Evolutionary conservation across 2,329 filamentous ascomycete species (phyloP).

Genomic region (Diaporthe helianthi): DNA sequence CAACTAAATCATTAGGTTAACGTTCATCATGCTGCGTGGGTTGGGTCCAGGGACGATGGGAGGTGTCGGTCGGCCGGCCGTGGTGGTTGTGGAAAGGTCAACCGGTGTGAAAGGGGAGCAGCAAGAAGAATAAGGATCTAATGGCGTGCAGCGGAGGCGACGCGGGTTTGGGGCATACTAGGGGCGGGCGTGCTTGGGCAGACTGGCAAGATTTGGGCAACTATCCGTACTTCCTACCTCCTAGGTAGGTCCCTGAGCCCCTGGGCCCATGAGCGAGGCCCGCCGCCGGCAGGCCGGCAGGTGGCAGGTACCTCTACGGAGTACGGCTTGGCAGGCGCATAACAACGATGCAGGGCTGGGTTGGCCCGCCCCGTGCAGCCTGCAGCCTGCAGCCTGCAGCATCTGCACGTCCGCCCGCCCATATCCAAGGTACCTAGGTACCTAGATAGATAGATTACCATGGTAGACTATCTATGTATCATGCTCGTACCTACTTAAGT

Average conservation of each 20-base stretch:
- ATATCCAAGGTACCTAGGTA: neutral
- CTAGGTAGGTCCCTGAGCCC: neutral
- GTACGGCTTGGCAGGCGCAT: constrained; percentile 2
- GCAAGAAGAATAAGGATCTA: neutral
- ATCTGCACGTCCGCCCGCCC: neutral
- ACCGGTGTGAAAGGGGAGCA: constrained; percentile 22
- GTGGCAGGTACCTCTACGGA: neutral
- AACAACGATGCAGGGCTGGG: constrained; percentile 24
- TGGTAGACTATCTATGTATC: too few species aligned
- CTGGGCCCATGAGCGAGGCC: neutral
- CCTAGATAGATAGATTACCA: too few species aligned
- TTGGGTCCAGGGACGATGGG: neutral
- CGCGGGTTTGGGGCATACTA: neutral
- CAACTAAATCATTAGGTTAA: constrained; percentile 33
- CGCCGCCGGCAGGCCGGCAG: neutral
- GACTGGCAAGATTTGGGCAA: constrained; percentile 12
- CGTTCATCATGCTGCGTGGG: constrained; percentile 32
- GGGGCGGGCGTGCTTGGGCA: constrained; percentile 12
- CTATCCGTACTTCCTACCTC: too few species aligned
- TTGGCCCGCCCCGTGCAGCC: neutral
- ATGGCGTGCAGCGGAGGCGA: constrained; percentile 1
- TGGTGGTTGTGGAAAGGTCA: constrained; percentile 21
- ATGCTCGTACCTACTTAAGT: too few species aligned
- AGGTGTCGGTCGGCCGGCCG: constrained; percentile 11
- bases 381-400: neutral